Percentiles rank a stretch among this genome's conserved stretches.
Conservation (phyloP, 306 rosid species). For the Cyclanthera cordifolia region DNA sequence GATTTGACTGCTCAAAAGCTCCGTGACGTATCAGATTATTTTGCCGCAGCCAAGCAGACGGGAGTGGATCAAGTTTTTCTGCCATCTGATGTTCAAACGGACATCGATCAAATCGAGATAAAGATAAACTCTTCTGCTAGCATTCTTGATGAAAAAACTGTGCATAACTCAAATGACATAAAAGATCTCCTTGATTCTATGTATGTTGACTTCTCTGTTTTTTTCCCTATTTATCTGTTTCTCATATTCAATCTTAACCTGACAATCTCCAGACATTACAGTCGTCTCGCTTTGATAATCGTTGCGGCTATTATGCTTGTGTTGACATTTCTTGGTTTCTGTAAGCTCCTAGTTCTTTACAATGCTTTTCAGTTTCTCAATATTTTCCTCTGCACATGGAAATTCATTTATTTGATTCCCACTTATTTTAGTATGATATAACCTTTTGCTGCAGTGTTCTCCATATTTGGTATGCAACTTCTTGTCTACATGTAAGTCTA, state of each 20-base stretch:
- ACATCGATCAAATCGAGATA: conserved; percentile 31
- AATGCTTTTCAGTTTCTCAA: background rate
- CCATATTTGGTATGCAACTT: conserved; percentile 40
- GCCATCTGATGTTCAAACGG: conserved; percentile 34
- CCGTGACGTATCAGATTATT: conserved; percentile 30
- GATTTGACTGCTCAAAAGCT: conserved; percentile 28
- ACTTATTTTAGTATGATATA: conserved; percentile 8
- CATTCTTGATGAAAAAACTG: conserved; percentile 19
- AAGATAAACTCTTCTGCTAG: conserved; percentile 31
- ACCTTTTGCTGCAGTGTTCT: conserved; percentile 36
- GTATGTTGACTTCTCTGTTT: conserved; percentile 16
- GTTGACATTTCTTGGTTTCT: conserved; percentile 39
- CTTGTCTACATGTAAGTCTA: conserved; percentile 56
- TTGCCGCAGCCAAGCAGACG: conserved; percentile 33
- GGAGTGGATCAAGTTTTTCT: conserved; percentile 36
- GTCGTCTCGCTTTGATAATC: conserved; percentile 33
- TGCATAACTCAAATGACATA: conserved; percentile 29
- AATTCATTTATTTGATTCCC: background rate
- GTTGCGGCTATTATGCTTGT: conserved; percentile 45
- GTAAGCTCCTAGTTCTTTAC: conserved; percentile 22
- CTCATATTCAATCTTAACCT: background rate
- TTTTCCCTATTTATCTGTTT: background rate
- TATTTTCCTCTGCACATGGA: background rate
- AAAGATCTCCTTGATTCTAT: conserved; percentile 31
- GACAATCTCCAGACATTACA: conserved; percentile 17